phyloP scores from a whole-genome alignment of 2,329 filamentous ascomycete species.

The Epichloe aotearoae region DNA sequence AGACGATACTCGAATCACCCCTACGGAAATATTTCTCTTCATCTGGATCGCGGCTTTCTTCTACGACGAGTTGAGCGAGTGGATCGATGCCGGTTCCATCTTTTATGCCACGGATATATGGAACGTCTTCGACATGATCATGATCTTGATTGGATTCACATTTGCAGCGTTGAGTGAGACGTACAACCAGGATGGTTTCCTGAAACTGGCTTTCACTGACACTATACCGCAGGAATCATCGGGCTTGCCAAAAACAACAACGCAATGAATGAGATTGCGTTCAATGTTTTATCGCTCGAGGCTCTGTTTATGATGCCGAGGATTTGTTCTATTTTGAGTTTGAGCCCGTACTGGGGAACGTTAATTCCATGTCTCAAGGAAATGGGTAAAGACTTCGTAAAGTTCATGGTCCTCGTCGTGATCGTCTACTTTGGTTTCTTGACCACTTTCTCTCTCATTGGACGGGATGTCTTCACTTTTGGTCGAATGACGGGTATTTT shows the following conservation, averaged over 20 bases:
- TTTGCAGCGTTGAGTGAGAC: conserved; percentile 60
- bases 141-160: conserved; percentile 57
- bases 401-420: conserved; percentile 67
- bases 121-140: conserved; percentile 61
- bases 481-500: conserved; percentile 61
- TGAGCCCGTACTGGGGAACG: conserved; percentile 85
- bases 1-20: conserved; percentile 51
- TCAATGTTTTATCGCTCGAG: conserved; percentile 81
- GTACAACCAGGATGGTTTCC: conserved; percentile 4
- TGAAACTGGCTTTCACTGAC: background rate
- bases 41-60: conserved; percentile 79
- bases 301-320: conserved; percentile 82
- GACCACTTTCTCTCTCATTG: conserved; percentile 71
- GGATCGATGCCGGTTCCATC: conserved; percentile 71
- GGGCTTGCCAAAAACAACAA: conserved; percentile 36
- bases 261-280: conserved; percentile 61
- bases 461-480: conserved; percentile 53
- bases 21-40: conserved; percentile 61
- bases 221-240: conserved; percentile 16
- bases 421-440: conserved; percentile 81
- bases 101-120: conserved; percentile 79
- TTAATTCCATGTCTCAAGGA: conserved; percentile 82
- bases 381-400: conserved; percentile 87
- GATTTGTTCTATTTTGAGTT: conserved; percentile 72
- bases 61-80: conserved; percentile 77